phyloP scores from a whole-genome alignment of 345 rosid genomes.

The Eucalyptus shirleyi region DNA sequence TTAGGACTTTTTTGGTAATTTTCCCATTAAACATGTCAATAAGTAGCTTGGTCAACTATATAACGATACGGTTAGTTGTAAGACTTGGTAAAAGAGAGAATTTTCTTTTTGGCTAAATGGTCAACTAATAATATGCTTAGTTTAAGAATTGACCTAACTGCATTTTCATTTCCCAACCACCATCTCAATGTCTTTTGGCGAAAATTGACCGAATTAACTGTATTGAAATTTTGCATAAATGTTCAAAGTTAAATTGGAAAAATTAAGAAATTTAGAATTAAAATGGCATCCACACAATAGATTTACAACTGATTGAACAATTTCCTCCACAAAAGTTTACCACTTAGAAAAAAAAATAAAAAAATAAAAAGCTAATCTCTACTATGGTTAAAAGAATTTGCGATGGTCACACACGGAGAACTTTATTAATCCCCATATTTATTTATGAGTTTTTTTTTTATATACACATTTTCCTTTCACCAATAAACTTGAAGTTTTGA shows the following conservation, averaged over 20 bases:
- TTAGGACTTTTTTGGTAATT: accelerated
- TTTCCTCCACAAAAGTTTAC: not conserved
- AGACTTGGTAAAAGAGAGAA: not conserved
- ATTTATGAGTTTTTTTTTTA: not conserved
- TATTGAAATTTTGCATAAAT: accelerated
- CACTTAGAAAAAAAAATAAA: not conserved
- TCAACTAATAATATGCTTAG: not conserved
- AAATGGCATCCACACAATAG: not conserved
- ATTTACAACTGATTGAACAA: not conserved
- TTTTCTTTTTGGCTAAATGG: not conserved
- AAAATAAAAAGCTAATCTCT: not conserved
- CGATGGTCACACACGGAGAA: not conserved
- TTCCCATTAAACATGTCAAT: not conserved
- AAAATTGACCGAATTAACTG: accelerated
- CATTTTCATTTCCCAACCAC: not conserved
- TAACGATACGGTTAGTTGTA: not conserved
- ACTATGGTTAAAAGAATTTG: not conserved
- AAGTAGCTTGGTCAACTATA: not conserved
- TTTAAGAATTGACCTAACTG: not conserved
- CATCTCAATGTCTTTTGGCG: not conserved
- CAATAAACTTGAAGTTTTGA: not conserved
- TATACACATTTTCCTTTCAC: accelerated
- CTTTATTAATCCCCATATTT: not conserved
- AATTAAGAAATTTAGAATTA: not conserved
- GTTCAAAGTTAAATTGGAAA: not conserved